These are phyloP conservation scores for Gossypium lobatum DNA, from an alignment of 441 rosid species.

Conservation along the genomic window DNA sequence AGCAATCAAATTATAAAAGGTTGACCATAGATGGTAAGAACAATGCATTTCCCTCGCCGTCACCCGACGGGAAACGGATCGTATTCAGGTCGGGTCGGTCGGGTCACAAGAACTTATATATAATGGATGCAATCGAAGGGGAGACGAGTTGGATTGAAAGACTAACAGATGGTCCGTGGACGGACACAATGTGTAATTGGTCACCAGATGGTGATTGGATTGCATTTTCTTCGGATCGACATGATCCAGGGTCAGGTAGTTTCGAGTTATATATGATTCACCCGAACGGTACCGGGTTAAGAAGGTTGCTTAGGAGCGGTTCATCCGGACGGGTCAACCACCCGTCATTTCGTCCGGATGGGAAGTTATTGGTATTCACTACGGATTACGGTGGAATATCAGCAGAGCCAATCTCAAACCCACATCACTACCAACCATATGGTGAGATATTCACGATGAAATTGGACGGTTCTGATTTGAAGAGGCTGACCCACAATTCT, in stretches of 20 bases:
- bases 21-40: slow-evolving; percentile 62
- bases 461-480: slow-evolving; percentile 69
- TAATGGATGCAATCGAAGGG: slow-evolving; percentile 69
- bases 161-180: slow-evolving; percentile 75
- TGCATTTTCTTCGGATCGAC: slow-evolving; percentile 72
- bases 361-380: slow-evolving; percentile 56
- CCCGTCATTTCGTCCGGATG: slow-evolving; percentile 74
- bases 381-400: slow-evolving; percentile 78
- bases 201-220: slow-evolving; percentile 76
- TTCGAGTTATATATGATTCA: slow-evolving; percentile 64
- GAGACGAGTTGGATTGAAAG: slow-evolving; percentile 46
- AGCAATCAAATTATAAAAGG: slow-evolving; percentile 29
- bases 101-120: slow-evolving; percentile 73
- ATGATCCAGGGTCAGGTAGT: slow-evolving; percentile 62
- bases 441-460: slow-evolving; percentile 74
- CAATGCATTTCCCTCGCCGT: slow-evolving; percentile 76
- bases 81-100: slow-evolving; percentile 74
- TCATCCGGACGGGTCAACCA: slow-evolving; percentile 67
- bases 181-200: slow-evolving; percentile 78
- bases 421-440: slow-evolving; percentile 77
- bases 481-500: slow-evolving; percentile 66
- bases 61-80: slow-evolving; percentile 73
- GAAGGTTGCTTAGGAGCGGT: slow-evolving; percentile 63
- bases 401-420: slow-evolving; percentile 83
- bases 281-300: slow-evolving; percentile 73